phyloP scores from a whole-genome alignment of 106 monocot species.

The Dendrobium nobile region DNA sequence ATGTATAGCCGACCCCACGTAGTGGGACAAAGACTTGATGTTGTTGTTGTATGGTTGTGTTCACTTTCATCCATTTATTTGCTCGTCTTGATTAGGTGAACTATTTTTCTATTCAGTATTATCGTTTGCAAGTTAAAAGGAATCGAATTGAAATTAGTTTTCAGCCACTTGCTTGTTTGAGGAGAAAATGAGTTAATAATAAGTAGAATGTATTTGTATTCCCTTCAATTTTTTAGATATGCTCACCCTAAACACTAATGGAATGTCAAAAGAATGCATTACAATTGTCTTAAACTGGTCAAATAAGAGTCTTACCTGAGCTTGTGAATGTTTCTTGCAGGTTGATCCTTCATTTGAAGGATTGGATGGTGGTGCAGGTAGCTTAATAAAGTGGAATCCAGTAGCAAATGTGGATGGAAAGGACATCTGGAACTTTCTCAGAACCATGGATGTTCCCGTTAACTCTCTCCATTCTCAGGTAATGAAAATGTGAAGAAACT shows the following conservation, averaged over 20 bases:
- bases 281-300: no score
- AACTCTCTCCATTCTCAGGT: conserved; percentile 79
- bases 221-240: no score
- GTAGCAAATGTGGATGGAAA: conserved; percentile 72
- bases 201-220: no score
- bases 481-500: background rate
- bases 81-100: background rate
- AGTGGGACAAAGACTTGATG: no score
- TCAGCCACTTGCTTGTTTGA: no score
- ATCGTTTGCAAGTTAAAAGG: no score
- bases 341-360: conserved; percentile 91
- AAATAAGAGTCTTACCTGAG: background rate
- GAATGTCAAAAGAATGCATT: no score
- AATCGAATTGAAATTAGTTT: no score
- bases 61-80: background rate
- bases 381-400: conserved; percentile 95
- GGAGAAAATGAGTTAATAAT: no score
- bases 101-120: background rate
- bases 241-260: no score
- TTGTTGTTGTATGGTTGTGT: no score
- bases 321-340: conserved; percentile 16
- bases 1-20: no score
- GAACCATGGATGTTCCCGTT: conserved; percentile 85
- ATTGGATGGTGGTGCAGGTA: conserved; percentile 72
- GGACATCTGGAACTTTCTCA: conserved; percentile 83